Conservation (phyloP, 169 alveolate genomes). For the Amoebophrya sp. region DNA sequence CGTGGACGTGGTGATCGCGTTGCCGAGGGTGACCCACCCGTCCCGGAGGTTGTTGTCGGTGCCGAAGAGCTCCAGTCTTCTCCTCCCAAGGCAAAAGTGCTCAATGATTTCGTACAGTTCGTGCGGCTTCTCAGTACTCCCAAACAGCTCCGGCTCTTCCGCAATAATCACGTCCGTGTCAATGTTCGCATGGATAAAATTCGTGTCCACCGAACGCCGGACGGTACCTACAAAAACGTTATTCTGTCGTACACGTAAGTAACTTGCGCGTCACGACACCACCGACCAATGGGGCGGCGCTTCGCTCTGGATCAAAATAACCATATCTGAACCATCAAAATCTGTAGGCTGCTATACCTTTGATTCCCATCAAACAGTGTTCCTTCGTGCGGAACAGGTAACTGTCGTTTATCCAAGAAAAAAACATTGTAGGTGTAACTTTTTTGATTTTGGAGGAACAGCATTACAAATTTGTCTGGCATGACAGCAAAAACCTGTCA, state of each 20-base stretch:
- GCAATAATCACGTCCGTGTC: slow-evolving; percentile 88
- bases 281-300: no score
- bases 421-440: no score
- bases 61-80: slow-evolving; percentile 82
- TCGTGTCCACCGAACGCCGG: slow-evolving; percentile 71
- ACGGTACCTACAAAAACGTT: slow-evolving; percentile 18
- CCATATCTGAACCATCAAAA: no score
- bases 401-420: no score
- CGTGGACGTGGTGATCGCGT: slow-evolving; percentile 56
- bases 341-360: no score
- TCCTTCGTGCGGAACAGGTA: slow-evolving; percentile 68
- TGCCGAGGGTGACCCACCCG: slow-evolving; percentile 82
- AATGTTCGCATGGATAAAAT: slow-evolving; percentile 85
- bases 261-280: no score
- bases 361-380: slow-evolving; percentile 87
- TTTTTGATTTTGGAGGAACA: no score
- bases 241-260: no score
- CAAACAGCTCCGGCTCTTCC: slow-evolving; percentile 71
- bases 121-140: slow-evolving; percentile 65
- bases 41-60: slow-evolving; percentile 67
- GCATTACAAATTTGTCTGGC: no score
- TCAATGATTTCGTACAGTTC: slow-evolving; percentile 84
- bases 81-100: slow-evolving; percentile 84
- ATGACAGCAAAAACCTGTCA: no score
- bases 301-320: no score